These are phyloP conservation scores for Bipolaris victoriae DNA, from an alignment of 2,329 filamentous ascomycete species.

Conservation along the genomic window DNA sequence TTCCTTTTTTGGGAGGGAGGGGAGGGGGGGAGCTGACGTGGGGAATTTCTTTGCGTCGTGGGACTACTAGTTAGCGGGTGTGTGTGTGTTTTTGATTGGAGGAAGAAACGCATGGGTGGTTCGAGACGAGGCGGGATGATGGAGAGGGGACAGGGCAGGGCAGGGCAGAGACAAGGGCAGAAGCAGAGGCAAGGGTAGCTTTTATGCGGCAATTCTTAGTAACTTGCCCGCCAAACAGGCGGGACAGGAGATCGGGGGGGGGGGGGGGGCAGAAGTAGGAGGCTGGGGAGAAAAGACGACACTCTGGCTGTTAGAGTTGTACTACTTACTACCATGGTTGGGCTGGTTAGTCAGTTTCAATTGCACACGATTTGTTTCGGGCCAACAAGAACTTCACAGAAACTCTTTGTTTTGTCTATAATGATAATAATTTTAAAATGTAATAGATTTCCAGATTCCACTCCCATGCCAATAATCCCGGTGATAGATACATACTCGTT, in stretches of 20 bases:
- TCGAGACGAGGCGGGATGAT: background rate
- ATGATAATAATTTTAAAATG: constrained; percentile 5
- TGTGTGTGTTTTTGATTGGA: background rate
- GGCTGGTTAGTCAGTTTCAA: background rate
- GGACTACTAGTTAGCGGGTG: too few relatives aligned
- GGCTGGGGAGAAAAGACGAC: background rate
- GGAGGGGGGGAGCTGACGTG: background rate
- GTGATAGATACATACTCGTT: constrained; percentile 20
- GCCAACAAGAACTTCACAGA: background rate
- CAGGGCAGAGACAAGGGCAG: background rate
- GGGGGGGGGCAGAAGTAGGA: background rate
- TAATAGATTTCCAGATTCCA: constrained; percentile 12
- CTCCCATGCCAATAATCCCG: constrained; percentile 10
- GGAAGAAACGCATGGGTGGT: background rate
- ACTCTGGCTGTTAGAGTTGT: background rate
- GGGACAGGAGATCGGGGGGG: background rate
- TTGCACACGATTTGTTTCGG: too few relatives aligned
- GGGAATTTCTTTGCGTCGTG: background rate
- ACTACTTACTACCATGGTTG: background rate
- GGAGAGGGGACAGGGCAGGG: background rate
- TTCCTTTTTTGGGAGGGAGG: background rate
- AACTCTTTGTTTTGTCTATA: background rate
- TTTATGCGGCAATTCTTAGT: background rate
- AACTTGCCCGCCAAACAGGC: background rate
- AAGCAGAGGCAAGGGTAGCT: background rate